A percentile compares a stretch with the other conserved stretches of the same genome.
Conservation (phyloP, 108 stramenopile genomes). For the Fistulifera pelliculosa region DNA sequence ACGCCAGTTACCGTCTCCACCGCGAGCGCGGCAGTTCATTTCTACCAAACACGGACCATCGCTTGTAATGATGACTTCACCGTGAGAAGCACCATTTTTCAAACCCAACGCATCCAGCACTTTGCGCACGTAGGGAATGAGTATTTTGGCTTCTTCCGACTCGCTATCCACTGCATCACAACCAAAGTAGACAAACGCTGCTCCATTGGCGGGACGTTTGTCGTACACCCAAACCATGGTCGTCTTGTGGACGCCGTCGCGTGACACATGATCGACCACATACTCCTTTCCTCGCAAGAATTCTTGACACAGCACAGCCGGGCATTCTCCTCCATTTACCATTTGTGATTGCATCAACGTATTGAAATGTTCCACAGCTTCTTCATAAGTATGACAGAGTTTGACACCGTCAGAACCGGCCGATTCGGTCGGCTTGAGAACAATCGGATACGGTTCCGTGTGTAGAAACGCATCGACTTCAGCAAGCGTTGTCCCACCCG, state of each 20-base stretch:
- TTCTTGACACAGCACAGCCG: slow-evolving; percentile 38
- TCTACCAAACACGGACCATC: slow-evolving; percentile 90
- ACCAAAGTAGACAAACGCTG: slow-evolving; percentile 83
- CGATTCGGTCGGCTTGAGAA: slow-evolving; percentile 89
- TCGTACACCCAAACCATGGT: slow-evolving; percentile 89
- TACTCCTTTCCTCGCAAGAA: slow-evolving; percentile 50
- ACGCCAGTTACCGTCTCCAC: slow-evolving; percentile 90
- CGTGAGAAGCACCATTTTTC: slow-evolving; percentile 58
- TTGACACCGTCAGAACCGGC: slow-evolving; percentile 78
- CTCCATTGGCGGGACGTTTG: slow-evolving; percentile 79
- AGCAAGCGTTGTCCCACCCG: slow-evolving; percentile 61
- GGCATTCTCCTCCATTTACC: slow-evolving; percentile 38
- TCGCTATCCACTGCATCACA: slow-evolving; percentile 41
- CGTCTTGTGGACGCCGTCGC: slow-evolving; percentile 72
- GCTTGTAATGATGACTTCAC: slow-evolving; percentile 66
- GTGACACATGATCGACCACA: slow-evolving; percentile 70
- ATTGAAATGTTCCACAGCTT: slow-evolving; percentile 49
- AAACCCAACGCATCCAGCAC: slow-evolving; percentile 72
- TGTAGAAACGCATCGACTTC: slow-evolving; percentile 63
- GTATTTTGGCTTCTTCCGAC: slow-evolving; percentile 50
- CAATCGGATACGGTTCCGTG: slow-evolving; percentile 61
- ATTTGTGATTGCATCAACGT: slow-evolving; percentile 33
- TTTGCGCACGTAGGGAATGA: slow-evolving; percentile 72
- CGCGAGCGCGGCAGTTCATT: slow-evolving; percentile 90
- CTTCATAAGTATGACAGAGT: slow-evolving; percentile 32